phyloP scores from a whole-genome alignment of 1,139 yeast species.

The Insectozyma bohioensis region DNA sequence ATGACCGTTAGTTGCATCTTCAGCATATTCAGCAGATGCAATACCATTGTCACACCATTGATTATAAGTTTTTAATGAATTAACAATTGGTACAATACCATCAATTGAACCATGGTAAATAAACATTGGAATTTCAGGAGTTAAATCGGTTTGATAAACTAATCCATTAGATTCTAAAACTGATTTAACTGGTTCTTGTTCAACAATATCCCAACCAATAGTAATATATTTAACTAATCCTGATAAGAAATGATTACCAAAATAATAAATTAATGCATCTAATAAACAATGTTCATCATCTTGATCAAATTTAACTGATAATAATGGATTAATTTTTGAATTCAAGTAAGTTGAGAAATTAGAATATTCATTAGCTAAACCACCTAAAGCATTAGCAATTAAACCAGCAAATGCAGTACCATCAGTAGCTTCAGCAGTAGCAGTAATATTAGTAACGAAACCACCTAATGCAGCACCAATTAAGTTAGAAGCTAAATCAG shows the following conservation, averaged over 20 bases:
- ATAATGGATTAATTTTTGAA: constrained; percentile 2
- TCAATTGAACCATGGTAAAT: constrained; percentile 34
- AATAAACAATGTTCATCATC: constrained; percentile 16
- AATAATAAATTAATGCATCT: constrained; percentile 13
- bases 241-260: constrained; percentile 15
- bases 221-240: constrained; percentile 19
- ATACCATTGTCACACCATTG: constrained; percentile 34
- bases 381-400: constrained; percentile 24
- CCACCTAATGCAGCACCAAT: constrained; percentile 36
- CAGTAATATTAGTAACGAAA: constrained; percentile 24
- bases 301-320: constrained; percentile 13
- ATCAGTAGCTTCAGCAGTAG: constrained; percentile 20
- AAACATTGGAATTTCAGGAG: constrained; percentile 34
- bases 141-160: constrained; percentile 16
- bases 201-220: constrained; percentile 18
- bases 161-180: constrained; percentile 23
- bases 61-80: constrained; percentile 25
- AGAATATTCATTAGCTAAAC: constrained; percentile 29
- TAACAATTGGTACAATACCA: constrained; percentile 27
- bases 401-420: constrained; percentile 28
- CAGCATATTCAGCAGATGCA: constrained; percentile 28
- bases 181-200: constrained; percentile 14
- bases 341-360: constrained; percentile 9
- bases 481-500: constrained; percentile 23
- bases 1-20: constrained; percentile 27